phyloP scores from a whole-genome alignment of 78 protist genomes.

The Pelomyxa schiedti region DNA sequence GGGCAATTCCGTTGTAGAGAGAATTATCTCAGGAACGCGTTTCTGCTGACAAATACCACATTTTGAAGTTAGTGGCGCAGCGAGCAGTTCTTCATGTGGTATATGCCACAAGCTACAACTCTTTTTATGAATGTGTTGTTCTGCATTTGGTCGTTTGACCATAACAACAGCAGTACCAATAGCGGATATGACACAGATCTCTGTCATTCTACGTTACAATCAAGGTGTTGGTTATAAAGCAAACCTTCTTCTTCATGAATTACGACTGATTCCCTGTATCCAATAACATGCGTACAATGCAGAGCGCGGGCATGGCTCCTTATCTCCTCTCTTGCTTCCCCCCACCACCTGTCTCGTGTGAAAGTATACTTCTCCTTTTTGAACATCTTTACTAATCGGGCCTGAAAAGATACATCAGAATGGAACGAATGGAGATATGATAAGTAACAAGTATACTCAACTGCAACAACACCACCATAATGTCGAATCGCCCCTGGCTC shows the following conservation, averaged over 20 bases:
- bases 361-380: conserved; percentile 36
- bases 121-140: too few relatives aligned
- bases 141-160: neutral
- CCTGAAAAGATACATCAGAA: neutral
- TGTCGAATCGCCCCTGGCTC: conserved; percentile 12
- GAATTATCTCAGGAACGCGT: too few relatives aligned
- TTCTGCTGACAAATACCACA: too few relatives aligned
- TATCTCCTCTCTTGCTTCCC: conserved; percentile 76
- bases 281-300: conserved; percentile 65
- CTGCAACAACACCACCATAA: conserved; percentile 41
- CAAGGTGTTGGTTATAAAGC: neutral
- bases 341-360: conserved; percentile 72
- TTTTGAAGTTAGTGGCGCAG: too few relatives aligned
- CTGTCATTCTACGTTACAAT: conserved; percentile 14
- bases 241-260: conserved; percentile 18
- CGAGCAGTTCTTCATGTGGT: too few relatives aligned
- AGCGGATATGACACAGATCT: conserved; percentile 47
- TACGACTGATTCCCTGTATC: conserved; percentile 59
- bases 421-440: neutral
- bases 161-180: conserved; percentile 55
- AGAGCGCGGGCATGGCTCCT: conserved; percentile 54
- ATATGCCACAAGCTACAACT: too few relatives aligned
- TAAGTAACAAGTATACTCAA: neutral
- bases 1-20: too few relatives aligned
- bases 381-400: conserved; percentile 27